Conservation (phyloP, 305 asterid genomes). For the Fraxinus angustifolia region DNA sequence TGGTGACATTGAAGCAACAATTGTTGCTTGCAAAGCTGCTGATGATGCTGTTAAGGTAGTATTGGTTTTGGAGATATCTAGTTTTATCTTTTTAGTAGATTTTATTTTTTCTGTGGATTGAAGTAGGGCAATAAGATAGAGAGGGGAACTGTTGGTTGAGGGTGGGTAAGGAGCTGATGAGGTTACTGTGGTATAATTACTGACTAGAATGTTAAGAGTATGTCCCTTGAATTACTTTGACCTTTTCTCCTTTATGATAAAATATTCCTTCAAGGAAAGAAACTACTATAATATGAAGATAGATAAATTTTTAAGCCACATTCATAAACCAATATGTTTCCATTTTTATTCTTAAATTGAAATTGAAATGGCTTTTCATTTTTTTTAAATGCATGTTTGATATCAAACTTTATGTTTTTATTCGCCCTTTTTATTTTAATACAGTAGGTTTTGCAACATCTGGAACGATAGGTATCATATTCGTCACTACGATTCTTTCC, state of each 20-base stretch:
- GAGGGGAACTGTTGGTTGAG: neutral
- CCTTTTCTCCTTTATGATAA: neutral
- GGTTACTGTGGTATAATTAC: neutral
- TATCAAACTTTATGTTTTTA: neutral
- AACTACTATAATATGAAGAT: neutral
- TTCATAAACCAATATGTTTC: neutral
- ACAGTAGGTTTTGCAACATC: neutral
- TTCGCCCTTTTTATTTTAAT: neutral
- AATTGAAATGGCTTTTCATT: neutral
- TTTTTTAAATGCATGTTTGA: neutral
- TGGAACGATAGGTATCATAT: neutral
- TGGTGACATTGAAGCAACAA: conserved; percentile 86
- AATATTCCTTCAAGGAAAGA: neutral
- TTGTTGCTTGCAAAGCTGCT: conserved; percentile 93
- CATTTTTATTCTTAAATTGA: neutral
- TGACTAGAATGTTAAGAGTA: neutral
- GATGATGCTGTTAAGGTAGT: conserved; percentile 93
- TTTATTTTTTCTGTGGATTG: neutral
- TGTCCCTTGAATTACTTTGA: neutral
- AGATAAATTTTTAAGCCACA: neutral
- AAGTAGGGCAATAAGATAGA: neutral
- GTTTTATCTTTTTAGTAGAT: neutral
- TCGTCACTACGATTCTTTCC: neutral
- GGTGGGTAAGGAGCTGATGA: neutral
- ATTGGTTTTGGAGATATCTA: neutral